These are phyloP conservation scores for Serendipita sp. DNA, from an alignment of 1,284 basidiomycete species.

Conservation along the genomic window DNA sequence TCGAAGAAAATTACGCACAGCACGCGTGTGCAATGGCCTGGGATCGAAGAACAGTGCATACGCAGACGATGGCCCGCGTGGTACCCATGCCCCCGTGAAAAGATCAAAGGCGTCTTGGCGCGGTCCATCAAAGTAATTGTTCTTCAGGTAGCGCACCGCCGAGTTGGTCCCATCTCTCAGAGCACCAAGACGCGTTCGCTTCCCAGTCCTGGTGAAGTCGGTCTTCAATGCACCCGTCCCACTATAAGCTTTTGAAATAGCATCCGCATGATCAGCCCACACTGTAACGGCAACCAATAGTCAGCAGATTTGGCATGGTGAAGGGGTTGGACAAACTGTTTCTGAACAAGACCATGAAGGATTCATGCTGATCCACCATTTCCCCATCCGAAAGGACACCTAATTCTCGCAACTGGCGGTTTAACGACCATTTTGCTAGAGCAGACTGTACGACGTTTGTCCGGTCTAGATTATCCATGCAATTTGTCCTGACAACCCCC, in stretches of 20 bases:
- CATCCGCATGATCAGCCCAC: slow-evolving; percentile 96
- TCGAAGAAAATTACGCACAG: slow-evolving; percentile 37
- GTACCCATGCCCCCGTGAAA: slow-evolving; percentile 82
- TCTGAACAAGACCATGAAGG: slow-evolving; percentile 72
- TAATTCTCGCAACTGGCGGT: slow-evolving; percentile 59
- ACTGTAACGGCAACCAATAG: slow-evolving; percentile 36
- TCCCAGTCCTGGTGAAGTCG: slow-evolving; percentile 91
- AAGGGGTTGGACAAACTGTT: slow-evolving; percentile 46
- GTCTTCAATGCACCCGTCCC: slow-evolving; percentile 95
- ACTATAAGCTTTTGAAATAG: slow-evolving; percentile 81
- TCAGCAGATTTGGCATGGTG: slow-evolving; percentile 10
- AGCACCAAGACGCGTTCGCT: slow-evolving; percentile 65
- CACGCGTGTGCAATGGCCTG: slow-evolving; percentile 66
- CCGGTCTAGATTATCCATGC: slow-evolving; percentile 27
- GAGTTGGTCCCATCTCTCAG: slow-evolving; percentile 85
- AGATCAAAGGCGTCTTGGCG: slow-evolving; percentile 93
- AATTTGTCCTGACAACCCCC: slow-evolving; percentile 70
- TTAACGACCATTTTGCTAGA: slow-evolving; percentile 72
- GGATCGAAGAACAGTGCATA: slow-evolving; percentile 62
- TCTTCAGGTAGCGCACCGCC: slow-evolving; percentile 78
- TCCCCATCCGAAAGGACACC: slow-evolving; percentile 60
- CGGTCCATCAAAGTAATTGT: slow-evolving; percentile 94
- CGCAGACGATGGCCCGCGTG: slow-evolving; percentile 50
- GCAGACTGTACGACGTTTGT: slow-evolving; percentile 65
- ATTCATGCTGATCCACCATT: slow-evolving; percentile 61